Evolutionary conservation across 208 protist species (phyloP), one percentile per base, ranked within the genome.

Genomic region (Leishmania lainsoni): DNA sequence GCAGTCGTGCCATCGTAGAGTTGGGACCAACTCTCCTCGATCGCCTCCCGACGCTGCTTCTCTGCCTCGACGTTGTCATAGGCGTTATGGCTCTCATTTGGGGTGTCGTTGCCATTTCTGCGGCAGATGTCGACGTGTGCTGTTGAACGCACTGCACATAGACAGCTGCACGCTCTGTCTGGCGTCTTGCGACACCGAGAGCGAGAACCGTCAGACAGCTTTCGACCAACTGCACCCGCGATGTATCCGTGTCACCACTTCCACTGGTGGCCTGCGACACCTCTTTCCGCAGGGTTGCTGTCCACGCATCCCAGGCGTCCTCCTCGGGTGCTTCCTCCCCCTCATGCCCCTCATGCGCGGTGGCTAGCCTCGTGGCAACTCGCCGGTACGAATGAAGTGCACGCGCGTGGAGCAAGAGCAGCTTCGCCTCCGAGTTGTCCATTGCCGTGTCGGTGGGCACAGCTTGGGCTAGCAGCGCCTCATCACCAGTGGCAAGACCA

Each of bases 71-170:
- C 66, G 3, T 29, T 26, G 72, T 48, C 51, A 52, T 76, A 45
- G 51, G 51, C 14, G 48, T 48, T 63, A 9, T 58, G 51, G 54
- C 20, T n/a, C 4, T 63, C 68, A 29, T n/a, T 56, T 2, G 22
- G 22, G 0, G 17, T 58, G 51, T 76, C 54, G 70, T 32, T 51
- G 32, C 49, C 17, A 16, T 61, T 42, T 39, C 74, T 58, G 56
- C 29, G 3, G 22, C 48, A 69, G 48, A 49, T 45, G n/a, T 42
- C 76, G 32, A 26, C 29, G n/a, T 48, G 16, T 32, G 52, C 54
- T 54, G 77, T 32, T 78, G 49, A 63, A 77, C 51, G 10, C 59
- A 59, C 26, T 54, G 81, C 68, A 84, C 81, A 54, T 77, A 84
- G 22, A 76, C 70, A 10, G 81, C 39, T 3, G 70, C 81, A 5